Evolutionary conservation across 768 basidiomycete genomes (phyloP), one percentile per base, ranked within the genome.

Genomic region (Auriscalpium orientale): DNA sequence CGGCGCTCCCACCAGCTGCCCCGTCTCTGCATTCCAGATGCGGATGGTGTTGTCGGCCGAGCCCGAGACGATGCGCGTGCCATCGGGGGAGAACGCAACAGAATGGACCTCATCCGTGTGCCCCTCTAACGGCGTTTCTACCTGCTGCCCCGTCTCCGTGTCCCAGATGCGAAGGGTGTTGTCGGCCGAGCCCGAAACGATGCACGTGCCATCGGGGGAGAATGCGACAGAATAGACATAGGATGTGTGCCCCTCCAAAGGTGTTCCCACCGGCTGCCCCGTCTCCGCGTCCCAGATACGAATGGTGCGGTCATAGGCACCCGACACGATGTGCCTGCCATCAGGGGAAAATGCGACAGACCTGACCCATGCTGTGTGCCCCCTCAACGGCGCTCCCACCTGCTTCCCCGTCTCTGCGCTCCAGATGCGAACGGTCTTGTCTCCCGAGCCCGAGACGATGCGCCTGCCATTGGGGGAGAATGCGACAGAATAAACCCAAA

Each of bases 401-500:
- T 10, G 8, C 12, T 58, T 20, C 33, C 57, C 51, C 9, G 13
- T 16, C 9, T 38, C 45, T 6, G 34, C 45, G 3, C 56, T 46
- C 57, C 54, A 58, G 10, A 58, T 34, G 10, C 40, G 47, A 1
- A 58, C 56, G 21, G 49, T 45, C 15, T 18, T 49, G 11, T 15
- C 28, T 0, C 20, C 43, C 20, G 57, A 58, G 21, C 57, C 57
- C 7, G 54, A 56, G 8, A 50, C 36, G 13, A 56, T 36, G 9
- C 9, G 11, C 11, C 18, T 44, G 8, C 51, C 56, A 53, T 53
- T 51, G 12, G 56, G 56, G 15, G 56, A 56, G 40, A 56, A 53
- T 35, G 21, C 49, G 22, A 50, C 49, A 21, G 73, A 74, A 69
- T 79, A 79, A 18, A 80, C 22, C 5, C 22, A n/a, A n/a, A n/a